A percentile compares a stretch with the other conserved stretches of the same genome.
phyloP scores from a whole-genome alignment of 2,329 filamentous ascomycete genomes.

The Plenodomus lindquistii region DNA sequence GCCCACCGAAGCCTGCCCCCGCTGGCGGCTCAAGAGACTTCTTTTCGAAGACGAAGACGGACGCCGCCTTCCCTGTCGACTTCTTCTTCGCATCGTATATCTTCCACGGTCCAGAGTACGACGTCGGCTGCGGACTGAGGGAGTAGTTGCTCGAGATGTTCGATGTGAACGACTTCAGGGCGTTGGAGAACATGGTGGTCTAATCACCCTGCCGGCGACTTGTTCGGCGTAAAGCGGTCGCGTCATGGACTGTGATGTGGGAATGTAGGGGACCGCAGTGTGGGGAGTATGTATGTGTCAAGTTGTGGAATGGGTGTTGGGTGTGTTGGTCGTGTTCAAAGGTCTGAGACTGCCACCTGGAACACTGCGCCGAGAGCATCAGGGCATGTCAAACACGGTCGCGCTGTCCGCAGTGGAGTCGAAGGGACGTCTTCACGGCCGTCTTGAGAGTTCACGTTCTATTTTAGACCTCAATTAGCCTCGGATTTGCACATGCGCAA shows the following conservation, averaged over 20 bases:
- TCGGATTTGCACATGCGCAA: background rate
- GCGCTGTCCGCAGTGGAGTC: background rate
- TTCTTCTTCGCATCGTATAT: conserved; percentile 98
- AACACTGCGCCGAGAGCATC: conserved; percentile 19
- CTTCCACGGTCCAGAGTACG: conserved; percentile 90
- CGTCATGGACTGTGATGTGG: conserved; percentile 35
- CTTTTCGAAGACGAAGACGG: conserved; percentile 92
- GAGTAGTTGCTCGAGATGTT: conserved; percentile 94
- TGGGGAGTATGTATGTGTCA: conserved; percentile 4
- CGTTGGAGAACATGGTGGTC: conserved; percentile 77
- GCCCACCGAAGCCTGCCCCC: conserved; percentile 59
- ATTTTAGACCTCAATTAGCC: background rate
- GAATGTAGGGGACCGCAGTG: background rate
- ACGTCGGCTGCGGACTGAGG: conserved; percentile 73
- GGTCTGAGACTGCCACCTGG: conserved; percentile 25
- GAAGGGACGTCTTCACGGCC: background rate
- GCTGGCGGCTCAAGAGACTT: conserved; percentile 77
- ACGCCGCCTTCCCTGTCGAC: conserved; percentile 83
- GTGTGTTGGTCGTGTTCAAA: background rate
- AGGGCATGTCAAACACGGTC: conserved; percentile 14
- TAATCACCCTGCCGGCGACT: conserved; percentile 31
- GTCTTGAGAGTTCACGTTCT: background rate
- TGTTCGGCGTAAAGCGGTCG: conserved; percentile 16
- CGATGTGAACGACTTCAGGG: conserved; percentile 89
- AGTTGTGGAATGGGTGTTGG: conserved; percentile 13